Percentiles rank a stretch among this genome's conserved stretches.
Evolutionary conservation across 768 basidiomycete species (phyloP).

Genomic region (Russula lepida): DNA sequence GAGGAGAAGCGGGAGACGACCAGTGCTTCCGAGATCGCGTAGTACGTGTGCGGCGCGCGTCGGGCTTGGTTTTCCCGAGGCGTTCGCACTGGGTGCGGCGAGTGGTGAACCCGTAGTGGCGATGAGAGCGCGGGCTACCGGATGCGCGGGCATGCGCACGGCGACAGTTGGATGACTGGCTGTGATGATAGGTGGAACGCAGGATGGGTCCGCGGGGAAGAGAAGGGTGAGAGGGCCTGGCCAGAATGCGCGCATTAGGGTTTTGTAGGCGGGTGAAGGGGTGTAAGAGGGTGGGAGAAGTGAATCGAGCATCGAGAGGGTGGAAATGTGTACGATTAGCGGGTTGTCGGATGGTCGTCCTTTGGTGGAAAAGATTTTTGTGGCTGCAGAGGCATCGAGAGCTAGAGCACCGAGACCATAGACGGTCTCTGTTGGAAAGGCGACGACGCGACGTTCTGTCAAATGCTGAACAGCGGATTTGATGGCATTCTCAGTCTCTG

Average conservation of each 20-base stretch:
- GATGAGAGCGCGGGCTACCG: slow-evolving; percentile 85
- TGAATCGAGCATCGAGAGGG: slow-evolving; percentile 65
- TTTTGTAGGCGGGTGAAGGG: slow-evolving; percentile 56
- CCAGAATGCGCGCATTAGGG: slow-evolving; percentile 83
- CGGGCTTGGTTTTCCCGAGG: slow-evolving; percentile 89
- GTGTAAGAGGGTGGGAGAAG: slow-evolving; percentile 61
- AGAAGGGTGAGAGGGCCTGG: slow-evolving; percentile 90
- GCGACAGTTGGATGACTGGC: slow-evolving; percentile 78
- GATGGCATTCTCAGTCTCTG: slow-evolving; percentile 46
- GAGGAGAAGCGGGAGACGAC: slow-evolving; percentile 54
- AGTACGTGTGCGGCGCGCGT: slow-evolving; percentile 82
- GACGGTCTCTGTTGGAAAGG: slow-evolving; percentile 96
- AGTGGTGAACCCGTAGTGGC: slow-evolving; percentile 63
- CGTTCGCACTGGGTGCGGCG: slow-evolving; percentile 93
- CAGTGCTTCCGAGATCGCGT: slow-evolving; percentile 66
- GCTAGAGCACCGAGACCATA: slow-evolving; percentile 95
- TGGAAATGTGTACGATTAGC: slow-evolving; percentile 93
- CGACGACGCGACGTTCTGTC: slow-evolving; percentile 51
- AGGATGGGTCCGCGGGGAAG: slow-evolving; percentile 61
- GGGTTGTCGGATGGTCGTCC: slow-evolving; percentile 94
- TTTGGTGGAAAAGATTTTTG: slow-evolving; percentile 79
- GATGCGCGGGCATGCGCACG: slow-evolving; percentile 90
- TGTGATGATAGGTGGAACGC: slow-evolving; percentile 69
- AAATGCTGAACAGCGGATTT: slow-evolving; percentile 49
- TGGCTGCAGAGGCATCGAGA: slow-evolving; percentile 50